phyloP scores from a whole-genome alignment of 2,329 filamentous ascomycete genomes.

The Aspergillus sp. region DNA sequence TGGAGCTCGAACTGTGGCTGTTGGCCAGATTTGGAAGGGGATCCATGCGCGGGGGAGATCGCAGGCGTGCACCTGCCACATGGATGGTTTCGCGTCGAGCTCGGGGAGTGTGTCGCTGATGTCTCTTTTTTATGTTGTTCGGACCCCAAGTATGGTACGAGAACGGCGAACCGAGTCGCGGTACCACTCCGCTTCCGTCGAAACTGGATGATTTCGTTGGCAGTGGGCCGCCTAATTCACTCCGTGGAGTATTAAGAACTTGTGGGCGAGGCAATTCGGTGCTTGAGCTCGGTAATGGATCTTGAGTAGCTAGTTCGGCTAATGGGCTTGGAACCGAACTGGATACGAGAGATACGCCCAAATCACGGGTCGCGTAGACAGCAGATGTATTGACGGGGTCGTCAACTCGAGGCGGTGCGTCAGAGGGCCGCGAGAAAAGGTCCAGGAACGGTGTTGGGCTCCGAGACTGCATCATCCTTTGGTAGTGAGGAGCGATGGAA shows the following conservation, averaged over 20 bases:
- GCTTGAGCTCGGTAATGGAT: conserved; percentile 23
- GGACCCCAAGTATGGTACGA: conserved; percentile 52
- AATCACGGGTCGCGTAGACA: conserved; percentile 44
- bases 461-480: conserved; percentile 59
- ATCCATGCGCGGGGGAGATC: conserved; percentile 58
- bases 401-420: conserved; percentile 24
- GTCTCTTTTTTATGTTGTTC: conserved; percentile 33
- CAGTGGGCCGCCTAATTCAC: conserved; percentile 3
- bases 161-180: conserved; percentile 51
- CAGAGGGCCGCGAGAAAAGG: conserved; percentile 33
- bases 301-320: conserved; percentile 33
- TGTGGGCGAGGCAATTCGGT: conserved; percentile 40
- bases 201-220: conserved; percentile 18
- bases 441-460: conserved; percentile 60
- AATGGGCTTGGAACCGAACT: conserved; percentile 41
- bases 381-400: conserved; percentile 25
- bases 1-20: conserved; percentile 34
- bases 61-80: conserved; percentile 42
- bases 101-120: conserved; percentile 31
- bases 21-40: conserved; percentile 54
- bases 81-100: conserved; percentile 46
- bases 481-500: conserved; percentile 63
- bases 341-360: conserved; percentile 45
- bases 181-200: conserved; percentile 28
- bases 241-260: conserved; percentile 17